phyloP scores from a whole-genome alignment of 2,329 filamentous ascomycete genomes.

The Madurella fahalii region DNA sequence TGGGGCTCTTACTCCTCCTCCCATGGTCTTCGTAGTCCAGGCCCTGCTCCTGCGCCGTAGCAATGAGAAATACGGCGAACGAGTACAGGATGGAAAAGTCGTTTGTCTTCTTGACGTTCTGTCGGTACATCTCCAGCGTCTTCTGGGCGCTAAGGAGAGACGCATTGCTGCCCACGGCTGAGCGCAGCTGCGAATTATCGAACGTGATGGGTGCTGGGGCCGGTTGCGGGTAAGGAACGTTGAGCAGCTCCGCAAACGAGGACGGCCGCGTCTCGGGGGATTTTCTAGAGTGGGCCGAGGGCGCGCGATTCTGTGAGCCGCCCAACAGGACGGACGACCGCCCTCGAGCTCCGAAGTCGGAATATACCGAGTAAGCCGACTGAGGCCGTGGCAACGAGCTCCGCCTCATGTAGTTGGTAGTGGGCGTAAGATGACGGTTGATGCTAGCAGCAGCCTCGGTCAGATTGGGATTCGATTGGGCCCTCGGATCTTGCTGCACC shows the following conservation, averaged over 20 bases:
- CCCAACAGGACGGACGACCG: slow-evolving; percentile 52
- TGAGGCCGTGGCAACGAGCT: slow-evolving; percentile 63
- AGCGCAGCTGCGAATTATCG: slow-evolving; percentile 77
- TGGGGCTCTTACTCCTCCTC: slow-evolving; percentile 45
- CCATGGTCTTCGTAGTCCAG: slow-evolving; percentile 47
- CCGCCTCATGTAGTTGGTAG: slow-evolving; percentile 49
- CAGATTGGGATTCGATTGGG: slow-evolving; percentile 49
- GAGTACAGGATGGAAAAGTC: slow-evolving; percentile 90
- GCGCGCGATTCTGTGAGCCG: slow-evolving; percentile 42
- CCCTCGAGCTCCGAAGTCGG: slow-evolving; percentile 62
- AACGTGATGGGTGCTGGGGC: slow-evolving; percentile 62
- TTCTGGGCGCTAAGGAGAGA: slow-evolving; percentile 87
- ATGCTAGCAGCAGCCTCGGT: slow-evolving; percentile 48
- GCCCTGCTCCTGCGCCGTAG: slow-evolving; percentile 76
- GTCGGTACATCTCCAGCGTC: slow-evolving; percentile 95
- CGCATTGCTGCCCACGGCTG: slow-evolving; percentile 79
- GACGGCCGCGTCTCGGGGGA: slow-evolving; percentile 53
- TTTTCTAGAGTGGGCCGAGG: slow-evolving; percentile 48
- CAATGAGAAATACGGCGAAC: slow-evolving; percentile 91
- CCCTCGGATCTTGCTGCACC: slow-evolving; percentile 39
- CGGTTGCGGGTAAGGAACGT: slow-evolving; percentile 75
- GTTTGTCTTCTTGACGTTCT: slow-evolving; percentile 95
- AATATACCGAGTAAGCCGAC: slow-evolving; percentile 71
- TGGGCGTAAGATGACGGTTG: slow-evolving; percentile 61
- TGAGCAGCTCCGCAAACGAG: slow-evolving; percentile 58